Evolutionary conservation across 148 eudicot species (phyloP).

Genomic region (Beta vulgaris): DNA sequence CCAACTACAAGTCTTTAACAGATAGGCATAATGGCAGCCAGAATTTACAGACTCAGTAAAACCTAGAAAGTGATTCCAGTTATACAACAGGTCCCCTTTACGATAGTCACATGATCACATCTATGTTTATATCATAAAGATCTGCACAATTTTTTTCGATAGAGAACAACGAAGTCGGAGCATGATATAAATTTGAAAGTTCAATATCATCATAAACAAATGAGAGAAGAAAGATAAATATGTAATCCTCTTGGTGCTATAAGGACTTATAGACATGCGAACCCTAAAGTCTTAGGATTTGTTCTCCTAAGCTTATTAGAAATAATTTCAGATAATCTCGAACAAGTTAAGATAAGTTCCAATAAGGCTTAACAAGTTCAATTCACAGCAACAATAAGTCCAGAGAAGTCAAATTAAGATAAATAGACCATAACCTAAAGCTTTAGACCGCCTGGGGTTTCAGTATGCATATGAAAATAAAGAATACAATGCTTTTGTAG

Average conservation of each 20-base stretch:
- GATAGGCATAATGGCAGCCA: not conserved
- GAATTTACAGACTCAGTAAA: not conserved
- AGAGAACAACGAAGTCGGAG: not conserved
- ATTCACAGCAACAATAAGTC: no score
- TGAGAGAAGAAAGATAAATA: not conserved
- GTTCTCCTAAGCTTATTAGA: no score
- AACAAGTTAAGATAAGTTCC: no score
- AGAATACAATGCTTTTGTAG: not conserved
- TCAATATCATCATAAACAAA: not conserved
- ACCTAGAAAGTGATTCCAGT: not conserved
- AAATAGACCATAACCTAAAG: no score
- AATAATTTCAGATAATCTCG: no score
- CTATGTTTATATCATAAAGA: no score
- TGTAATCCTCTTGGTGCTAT: not conserved
- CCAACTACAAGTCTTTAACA: not conserved
- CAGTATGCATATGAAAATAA: not conserved
- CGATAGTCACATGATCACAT: not conserved
- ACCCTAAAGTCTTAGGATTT: not conserved
- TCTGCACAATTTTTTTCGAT: not conserved
- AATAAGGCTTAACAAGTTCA: no score
- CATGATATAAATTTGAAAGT: not conserved
- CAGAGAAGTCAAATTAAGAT: no score
- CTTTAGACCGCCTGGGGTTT: not conserved
- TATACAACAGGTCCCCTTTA: not conserved
- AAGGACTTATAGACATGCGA: not conserved